Conservation (phyloP, 164 flowering plant genomes). For the Houttuynia cordata region DNA sequence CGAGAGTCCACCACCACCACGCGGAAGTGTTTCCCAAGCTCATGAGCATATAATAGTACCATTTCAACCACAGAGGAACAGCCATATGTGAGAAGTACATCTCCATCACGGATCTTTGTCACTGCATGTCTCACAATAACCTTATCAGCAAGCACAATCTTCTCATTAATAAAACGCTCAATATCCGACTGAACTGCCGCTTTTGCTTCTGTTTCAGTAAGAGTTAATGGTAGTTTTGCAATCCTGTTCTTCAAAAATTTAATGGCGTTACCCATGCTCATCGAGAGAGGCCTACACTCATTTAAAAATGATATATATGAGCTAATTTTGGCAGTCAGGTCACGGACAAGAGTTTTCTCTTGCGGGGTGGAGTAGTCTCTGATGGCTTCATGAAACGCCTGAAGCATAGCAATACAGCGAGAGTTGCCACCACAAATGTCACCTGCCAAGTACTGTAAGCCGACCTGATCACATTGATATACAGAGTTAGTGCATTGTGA, state of each 20-base stretch:
- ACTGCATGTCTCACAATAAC: constrained; percentile 83
- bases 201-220: constrained; percentile 82
- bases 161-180: constrained; percentile 66
- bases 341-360: constrained; percentile 59
- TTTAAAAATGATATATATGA: constrained; percentile 67
- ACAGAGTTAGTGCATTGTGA: too few species aligned
- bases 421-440: constrained; percentile 82
- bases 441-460: constrained; percentile 63
- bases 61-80: constrained; percentile 74
- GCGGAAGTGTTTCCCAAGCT: constrained; percentile 72
- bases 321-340: constrained; percentile 68
- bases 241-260: constrained; percentile 62
- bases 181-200: constrained; percentile 54
- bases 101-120: constrained; percentile 83
- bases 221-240: constrained; percentile 44
- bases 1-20: constrained; percentile 89
- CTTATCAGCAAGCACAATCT: constrained; percentile 73
- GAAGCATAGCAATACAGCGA: constrained; percentile 91
- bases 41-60: constrained; percentile 74
- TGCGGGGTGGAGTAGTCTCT: constrained; percentile 68
- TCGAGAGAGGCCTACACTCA: constrained; percentile 80
- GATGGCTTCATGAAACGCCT: constrained; percentile 69
- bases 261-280: constrained; percentile 95
- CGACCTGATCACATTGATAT: constrained; percentile 40
- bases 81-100: constrained; percentile 84